Evolutionary conservation across 1,284 basidiomycete genomes (phyloP).

Genomic region (Caloboletus firmus): DNA sequence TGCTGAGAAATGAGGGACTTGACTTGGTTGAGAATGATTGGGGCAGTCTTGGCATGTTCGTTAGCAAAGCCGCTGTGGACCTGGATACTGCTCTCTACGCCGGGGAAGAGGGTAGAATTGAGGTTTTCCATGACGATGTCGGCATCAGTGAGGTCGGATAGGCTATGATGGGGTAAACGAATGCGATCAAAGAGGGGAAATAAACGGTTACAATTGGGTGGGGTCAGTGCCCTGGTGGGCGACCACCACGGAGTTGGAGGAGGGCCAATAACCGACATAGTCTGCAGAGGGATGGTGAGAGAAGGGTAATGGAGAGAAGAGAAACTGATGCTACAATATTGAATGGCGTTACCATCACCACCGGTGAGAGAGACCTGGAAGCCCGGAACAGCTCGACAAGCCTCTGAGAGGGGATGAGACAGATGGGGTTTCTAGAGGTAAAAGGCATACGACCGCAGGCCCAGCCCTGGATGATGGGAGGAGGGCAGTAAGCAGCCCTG

Average conservation of each 20-base stretch:
- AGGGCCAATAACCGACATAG: conserved; percentile 38
- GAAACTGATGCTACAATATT: conserved; percentile 36
- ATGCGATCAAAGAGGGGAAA: not conserved
- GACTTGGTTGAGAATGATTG: conserved; percentile 40
- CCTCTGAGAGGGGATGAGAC: conserved; percentile 21
- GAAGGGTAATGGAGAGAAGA: not conserved
- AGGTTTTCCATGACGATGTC: conserved; percentile 29
- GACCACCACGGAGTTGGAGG: conserved; percentile 31
- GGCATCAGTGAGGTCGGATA: conserved; percentile 36
- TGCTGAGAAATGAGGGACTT: conserved; percentile 36
- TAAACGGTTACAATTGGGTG: conserved; percentile 22
- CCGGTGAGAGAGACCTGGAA: conserved; percentile 40
- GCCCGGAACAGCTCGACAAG: conserved; percentile 39
- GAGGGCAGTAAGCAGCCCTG: conserved; percentile 51
- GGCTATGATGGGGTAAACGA: conserved; percentile 14
- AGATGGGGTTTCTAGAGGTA: not conserved
- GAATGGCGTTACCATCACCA: conserved; percentile 38
- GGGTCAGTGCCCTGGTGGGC: conserved; percentile 40
- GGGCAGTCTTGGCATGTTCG: conserved; percentile 39
- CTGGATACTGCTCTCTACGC: conserved; percentile 25
- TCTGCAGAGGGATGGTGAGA: conserved; percentile 21
- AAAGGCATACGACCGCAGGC: conserved; percentile 44
- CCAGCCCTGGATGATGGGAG: conserved; percentile 42
- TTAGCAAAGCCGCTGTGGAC: conserved; percentile 39
- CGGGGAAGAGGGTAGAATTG: conserved; percentile 39